Evolutionary conservation across 2,329 filamentous ascomycete species (phyloP), one percentile per base, ranked within the genome.

Genomic region (Diplodia corticola): DNA sequence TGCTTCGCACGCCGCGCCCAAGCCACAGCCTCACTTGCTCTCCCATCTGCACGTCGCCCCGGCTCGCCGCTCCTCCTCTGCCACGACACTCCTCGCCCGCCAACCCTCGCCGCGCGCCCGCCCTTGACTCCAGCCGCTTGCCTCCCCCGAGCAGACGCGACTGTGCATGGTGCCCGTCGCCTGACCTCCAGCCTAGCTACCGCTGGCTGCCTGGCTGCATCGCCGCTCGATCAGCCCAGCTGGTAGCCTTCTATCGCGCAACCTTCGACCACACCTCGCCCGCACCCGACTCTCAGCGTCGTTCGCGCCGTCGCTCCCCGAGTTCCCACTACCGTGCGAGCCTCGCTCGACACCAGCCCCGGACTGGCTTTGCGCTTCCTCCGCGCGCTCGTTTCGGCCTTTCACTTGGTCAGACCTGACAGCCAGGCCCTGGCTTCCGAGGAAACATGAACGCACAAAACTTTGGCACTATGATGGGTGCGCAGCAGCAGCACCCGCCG

Each of bases 201-300:
- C 54, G 64, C 64, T 66, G 64, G 64, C 64, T 66, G 64, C 64
- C 64, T 66, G 64, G 64, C 64, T 60, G 64, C 64, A 66, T 59
- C 53, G 53, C 64, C 64, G 17, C 53, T 55, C 64, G 64, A 46
- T 66, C 64, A 60, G 64, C 53, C 54, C 64, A 60, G 53, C 64
- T 59, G 64, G 64, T 55, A 66, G 64, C 46, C 60, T 50, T 44
- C 30, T 37, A 13, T 22, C 48, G 17, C 60, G 60, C 60, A 33
- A 53, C 46, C 54, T 24, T 51, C 54, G 44, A 65, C 64, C 26
- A 22, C 12, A 22, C 12, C 26, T 44, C 37, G 50, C 22, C 24
- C 37, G 17, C 22, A 20, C 40, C 63, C 37, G 40, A 20, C 26
- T 50, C 54, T n/a, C n/a, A n/a, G n/a, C n/a, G n/a, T n/a, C n/a